Evolutionary conservation across 768 basidiomycete genomes (phyloP).

Genomic region (Psilocybe cubensis): DNA sequence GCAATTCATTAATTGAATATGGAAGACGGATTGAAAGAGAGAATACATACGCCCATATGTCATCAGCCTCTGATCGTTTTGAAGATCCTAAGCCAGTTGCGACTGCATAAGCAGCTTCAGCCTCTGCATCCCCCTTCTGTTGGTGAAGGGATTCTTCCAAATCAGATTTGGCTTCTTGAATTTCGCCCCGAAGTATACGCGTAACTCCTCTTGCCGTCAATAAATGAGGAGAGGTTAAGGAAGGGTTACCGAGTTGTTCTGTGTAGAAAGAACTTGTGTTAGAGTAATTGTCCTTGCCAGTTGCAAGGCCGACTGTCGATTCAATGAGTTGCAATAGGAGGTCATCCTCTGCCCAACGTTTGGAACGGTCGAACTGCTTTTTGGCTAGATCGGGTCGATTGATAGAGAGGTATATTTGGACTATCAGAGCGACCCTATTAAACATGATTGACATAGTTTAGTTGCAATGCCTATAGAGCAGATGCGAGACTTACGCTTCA

Average conservation of each 20-base stretch:
- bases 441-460: neutral
- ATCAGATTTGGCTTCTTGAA: slow-evolving; percentile 78
- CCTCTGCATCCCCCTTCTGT: slow-evolving; percentile 61
- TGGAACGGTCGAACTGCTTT: slow-evolving; percentile 82
- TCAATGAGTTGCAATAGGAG: slow-evolving; percentile 89
- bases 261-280: slow-evolving; percentile 70
- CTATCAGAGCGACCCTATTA: slow-evolving; percentile 74
- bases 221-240: slow-evolving; percentile 71
- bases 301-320: slow-evolving; percentile 75
- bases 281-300: slow-evolving; percentile 70
- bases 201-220: slow-evolving; percentile 81
- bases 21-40: neutral
- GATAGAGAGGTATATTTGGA: slow-evolving; percentile 91
- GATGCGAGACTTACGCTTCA: slow-evolving; percentile 77
- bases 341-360: slow-evolving; percentile 88
- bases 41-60: slow-evolving; percentile 65
- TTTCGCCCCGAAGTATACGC: slow-evolving; percentile 76
- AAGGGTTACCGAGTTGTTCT: slow-evolving; percentile 83
- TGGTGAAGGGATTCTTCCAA: slow-evolving; percentile 74
- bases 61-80: slow-evolving; percentile 67
- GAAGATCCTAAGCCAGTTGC: slow-evolving; percentile 59
- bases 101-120: slow-evolving; percentile 69
- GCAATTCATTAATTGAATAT: slow-evolving; percentile 14
- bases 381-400: slow-evolving; percentile 86
- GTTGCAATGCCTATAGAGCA: neutral